phyloP scores from a whole-genome alignment of 768 basidiomycete genomes.

The Russula sp. region DNA sequence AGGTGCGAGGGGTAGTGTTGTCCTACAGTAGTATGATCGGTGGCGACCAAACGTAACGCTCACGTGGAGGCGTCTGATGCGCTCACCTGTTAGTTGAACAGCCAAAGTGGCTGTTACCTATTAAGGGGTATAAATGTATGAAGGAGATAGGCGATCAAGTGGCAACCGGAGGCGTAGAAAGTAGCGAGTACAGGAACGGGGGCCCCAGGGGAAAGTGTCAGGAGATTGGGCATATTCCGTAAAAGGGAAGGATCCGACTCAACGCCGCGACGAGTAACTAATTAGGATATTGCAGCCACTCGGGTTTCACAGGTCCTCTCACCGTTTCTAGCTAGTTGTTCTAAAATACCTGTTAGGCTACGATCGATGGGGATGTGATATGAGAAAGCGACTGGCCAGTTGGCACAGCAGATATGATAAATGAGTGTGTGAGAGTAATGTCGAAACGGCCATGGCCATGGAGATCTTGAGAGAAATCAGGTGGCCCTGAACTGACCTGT shows the following conservation, averaged over 20 bases:
- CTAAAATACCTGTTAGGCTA: background rate
- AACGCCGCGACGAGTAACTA: conserved; percentile 28
- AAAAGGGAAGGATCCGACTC: conserved; percentile 28
- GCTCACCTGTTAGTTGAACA: too few species aligned
- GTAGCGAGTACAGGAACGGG: conserved; percentile 28
- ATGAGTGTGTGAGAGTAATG: conserved; percentile 7
- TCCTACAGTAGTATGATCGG: background rate
- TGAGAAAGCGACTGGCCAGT: background rate
- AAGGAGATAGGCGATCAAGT: conserved; percentile 15
- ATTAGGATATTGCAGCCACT: conserved; percentile 17
- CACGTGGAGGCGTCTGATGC: background rate
- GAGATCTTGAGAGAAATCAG: background rate
- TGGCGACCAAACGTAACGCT: conserved; percentile 1
- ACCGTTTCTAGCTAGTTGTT: background rate
- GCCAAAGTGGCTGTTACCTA: background rate
- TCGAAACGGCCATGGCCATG: background rate
- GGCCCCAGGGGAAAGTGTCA: background rate
- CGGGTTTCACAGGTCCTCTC: conserved; percentile 17
- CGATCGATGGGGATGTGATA: conserved; percentile 11
- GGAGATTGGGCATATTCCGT: conserved; percentile 21
- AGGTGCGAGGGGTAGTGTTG: too few species aligned
- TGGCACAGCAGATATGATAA: conserved; percentile 8
- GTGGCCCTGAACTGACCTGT: conserved; percentile 12
- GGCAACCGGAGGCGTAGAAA: conserved; percentile 23
- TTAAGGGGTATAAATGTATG: too few species aligned